Percentiles rank a stretch among this genome's conserved stretches.
Evolutionary conservation across 371 early-diverging fungal species (phyloP).

Genomic region (Syncephalastrum contaminatum): DNA sequence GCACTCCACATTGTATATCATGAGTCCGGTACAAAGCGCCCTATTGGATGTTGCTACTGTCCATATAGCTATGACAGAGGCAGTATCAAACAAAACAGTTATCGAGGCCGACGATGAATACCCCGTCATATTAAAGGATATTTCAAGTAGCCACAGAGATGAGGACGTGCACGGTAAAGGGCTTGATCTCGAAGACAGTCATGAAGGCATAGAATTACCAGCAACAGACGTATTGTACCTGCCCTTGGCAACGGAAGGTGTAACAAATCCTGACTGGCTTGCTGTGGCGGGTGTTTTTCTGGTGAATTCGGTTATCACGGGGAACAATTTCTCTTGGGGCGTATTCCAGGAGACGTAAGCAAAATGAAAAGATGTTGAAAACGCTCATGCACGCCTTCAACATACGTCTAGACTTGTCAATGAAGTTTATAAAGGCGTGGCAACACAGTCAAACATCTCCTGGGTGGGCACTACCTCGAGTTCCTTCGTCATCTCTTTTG

Average conservation of each 20-base stretch:
- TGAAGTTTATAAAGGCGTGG: conserved; percentile 8
- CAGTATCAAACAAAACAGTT: too few relatives aligned
- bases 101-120: too few relatives aligned
- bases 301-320: conserved; percentile 18
- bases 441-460: conserved; percentile 8
- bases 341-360: conserved; percentile 16
- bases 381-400: too few relatives aligned
- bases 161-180: too few relatives aligned
- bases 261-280: conserved; percentile 27
- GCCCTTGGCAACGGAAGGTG: conserved; percentile 27
- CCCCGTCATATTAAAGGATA: too few relatives aligned
- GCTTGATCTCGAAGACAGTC: neutral
- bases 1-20: too few relatives aligned
- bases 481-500: conserved; percentile 9
- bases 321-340: conserved; percentile 21
- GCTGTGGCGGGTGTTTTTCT: conserved; percentile 12
- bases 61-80: too few relatives aligned
- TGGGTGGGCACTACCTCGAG: conserved; percentile 16
- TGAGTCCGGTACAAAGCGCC: too few relatives aligned
- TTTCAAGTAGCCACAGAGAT: too few relatives aligned
- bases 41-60: too few relatives aligned
- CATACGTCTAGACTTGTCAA: conserved; percentile 2
- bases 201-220: conserved; percentile 6
- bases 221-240: conserved; percentile 7
- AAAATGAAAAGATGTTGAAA: neutral